These are phyloP conservation scores for Paraglomus occultum DNA, from an alignment of 192 early-diverging fungal species.

Conservation along the genomic window DNA sequence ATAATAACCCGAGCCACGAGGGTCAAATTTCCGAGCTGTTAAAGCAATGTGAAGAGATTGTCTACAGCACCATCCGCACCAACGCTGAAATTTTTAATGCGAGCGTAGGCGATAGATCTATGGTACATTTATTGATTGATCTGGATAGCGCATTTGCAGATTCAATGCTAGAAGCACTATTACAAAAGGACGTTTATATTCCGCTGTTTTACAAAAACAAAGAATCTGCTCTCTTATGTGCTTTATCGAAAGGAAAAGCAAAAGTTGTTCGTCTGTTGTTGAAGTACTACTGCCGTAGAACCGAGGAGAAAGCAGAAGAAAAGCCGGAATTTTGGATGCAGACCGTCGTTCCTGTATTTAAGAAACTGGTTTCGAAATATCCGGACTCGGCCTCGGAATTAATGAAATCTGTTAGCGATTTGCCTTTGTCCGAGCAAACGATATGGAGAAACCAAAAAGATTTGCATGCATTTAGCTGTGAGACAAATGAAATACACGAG, in stretches of 20 bases:
- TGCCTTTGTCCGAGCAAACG: background rate
- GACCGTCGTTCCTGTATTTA: constrained; percentile 7
- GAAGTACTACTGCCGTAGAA: constrained; percentile 5
- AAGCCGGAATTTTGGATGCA: background rate
- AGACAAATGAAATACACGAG: too few species aligned
- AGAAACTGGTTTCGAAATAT: background rate
- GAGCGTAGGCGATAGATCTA: background rate
- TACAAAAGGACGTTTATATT: constrained; percentile 7
- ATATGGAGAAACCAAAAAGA: constrained; percentile 6
- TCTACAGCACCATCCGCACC: too few species aligned
- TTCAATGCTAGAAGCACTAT: background rate
- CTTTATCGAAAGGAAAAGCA: too few species aligned
- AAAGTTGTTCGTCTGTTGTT: constrained; percentile 1
- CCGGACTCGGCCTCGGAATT: constrained; percentile 15
- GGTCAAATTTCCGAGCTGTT: too few species aligned
- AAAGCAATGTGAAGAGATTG: too few species aligned
- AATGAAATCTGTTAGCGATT: background rate
- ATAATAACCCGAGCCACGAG: too few species aligned
- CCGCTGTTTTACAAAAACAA: constrained; percentile 2
- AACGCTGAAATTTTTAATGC: background rate
- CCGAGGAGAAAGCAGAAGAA: background rate
- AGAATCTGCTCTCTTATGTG: too few species aligned
- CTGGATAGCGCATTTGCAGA: constrained; percentile 13
- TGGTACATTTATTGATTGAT: constrained; percentile 8
- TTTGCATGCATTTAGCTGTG: background rate